Conservation (phyloP, 805 yeast genomes). For the Kurtzmaniella fragi region DNA sequence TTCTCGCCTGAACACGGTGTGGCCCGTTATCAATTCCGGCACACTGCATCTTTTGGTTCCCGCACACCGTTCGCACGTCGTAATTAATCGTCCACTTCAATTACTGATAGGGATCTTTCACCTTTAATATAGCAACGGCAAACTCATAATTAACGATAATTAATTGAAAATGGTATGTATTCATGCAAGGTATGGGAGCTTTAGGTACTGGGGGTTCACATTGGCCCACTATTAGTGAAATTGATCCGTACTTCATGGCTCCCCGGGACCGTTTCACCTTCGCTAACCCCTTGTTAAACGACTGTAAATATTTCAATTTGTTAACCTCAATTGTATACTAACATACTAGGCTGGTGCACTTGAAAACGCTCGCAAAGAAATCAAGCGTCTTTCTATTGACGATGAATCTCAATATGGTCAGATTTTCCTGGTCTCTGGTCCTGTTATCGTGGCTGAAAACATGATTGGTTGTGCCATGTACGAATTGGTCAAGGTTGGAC, state of each 20-base stretch:
- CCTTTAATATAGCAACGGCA: too few relatives aligned
- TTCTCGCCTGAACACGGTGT: too few relatives aligned
- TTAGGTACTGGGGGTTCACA: too few relatives aligned
- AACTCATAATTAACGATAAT: too few relatives aligned
- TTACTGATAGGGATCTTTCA: too few relatives aligned
- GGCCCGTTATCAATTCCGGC: too few relatives aligned
- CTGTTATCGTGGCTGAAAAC: conserved; percentile 95
- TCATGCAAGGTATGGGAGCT: too few relatives aligned
- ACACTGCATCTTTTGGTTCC: too few relatives aligned
- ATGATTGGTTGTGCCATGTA: conserved; percentile 99
- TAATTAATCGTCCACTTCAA: conserved; percentile 4
- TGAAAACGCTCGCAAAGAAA: conserved; percentile 93
- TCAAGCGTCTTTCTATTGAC: conserved; percentile 79
- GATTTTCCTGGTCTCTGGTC: conserved; percentile 95
- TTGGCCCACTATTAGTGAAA: too few relatives aligned
- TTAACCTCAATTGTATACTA: conserved; percentile 12
- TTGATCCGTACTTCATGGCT: too few relatives aligned
- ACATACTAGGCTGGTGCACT: conserved; percentile 80
- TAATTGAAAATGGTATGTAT: conserved; percentile 4
- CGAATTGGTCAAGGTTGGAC: conserved; percentile 97
- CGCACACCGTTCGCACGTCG: conserved; percentile 1
- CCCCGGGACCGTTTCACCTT: too few relatives aligned
- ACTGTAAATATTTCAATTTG: not conserved
- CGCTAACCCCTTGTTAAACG: not conserved
- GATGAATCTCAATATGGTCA: conserved; percentile 80